Base-by-base conservation (phyloP, 495 filamentous ascomycete species). In the Trichoderma virens region DNA sequence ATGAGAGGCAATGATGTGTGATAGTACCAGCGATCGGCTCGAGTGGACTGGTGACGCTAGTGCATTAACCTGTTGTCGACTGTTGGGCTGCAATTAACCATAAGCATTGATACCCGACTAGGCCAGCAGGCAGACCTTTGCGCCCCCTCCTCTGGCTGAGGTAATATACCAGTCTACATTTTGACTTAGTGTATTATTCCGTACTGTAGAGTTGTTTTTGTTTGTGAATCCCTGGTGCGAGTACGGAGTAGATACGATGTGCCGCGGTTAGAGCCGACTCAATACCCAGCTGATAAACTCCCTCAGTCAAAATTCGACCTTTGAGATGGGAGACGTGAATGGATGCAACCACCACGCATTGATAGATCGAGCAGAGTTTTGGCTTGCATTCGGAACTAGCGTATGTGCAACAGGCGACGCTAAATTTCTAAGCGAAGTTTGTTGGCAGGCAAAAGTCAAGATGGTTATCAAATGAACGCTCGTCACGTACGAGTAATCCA, bases 61-160 rank as follows among this genome's bases (percentile, higher is more conserved):
- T 56, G 51, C 51, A 56, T 20, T 31, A 59, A 39, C 13, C 60
- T 32, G 43, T 59, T 68, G 68, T 62, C 35, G 61, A 60, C 47
- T 5, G 63, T 74, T 70, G 69, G 73, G 71, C 66, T 69, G 41
- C 45, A n/a, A 61, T 62, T 28, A 23, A 23, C 16, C 5, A 66
- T 43, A 75, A 59, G 73, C 72, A 71, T 75, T 75, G 73, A 66
- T 75, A 73, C 73, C 73, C 73, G 65, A 75, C 65, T 18, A 20
- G 6, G 6, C 51, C 51, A 56, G 27, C 51, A 4, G 18, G 51
- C 51, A 30, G 51, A 27, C 8, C 27, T 27, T 56, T 56, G 23
- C 6, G 51, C 5, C 51, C 23, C 23, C 25, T 8, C n/a, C 27
- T 16, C 25, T 56, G 25, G 43, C 51, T 56, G 51, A 56, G 51